Conservation (phyloP, 805 yeast species). For the Candida oleophila region DNA sequence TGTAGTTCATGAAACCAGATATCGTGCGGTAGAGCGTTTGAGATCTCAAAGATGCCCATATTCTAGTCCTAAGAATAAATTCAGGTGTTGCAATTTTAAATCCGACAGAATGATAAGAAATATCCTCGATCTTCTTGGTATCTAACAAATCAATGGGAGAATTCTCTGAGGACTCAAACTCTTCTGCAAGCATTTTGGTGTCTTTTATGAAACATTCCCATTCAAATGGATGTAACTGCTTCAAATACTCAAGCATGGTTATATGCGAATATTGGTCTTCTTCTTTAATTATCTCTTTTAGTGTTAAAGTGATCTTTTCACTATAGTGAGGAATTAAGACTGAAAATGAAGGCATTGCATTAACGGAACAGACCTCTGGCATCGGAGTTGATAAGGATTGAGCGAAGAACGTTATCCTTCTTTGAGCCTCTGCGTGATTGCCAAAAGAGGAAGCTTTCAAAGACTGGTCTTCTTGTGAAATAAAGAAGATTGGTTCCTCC, state of each 20-base stretch:
- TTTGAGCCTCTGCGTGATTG: slow-evolving; percentile 70
- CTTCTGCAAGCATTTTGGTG: slow-evolving; percentile 92
- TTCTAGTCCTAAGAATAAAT: slow-evolving; percentile 91
- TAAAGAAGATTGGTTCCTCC: slow-evolving; percentile 75
- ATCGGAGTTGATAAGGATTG: slow-evolving; percentile 86
- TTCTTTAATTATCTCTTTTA: slow-evolving; percentile 94
- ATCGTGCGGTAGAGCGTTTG: slow-evolving; percentile 97
- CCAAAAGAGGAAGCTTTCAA: slow-evolving; percentile 58
- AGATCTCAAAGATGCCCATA: slow-evolving; percentile 97
- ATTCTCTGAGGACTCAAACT: slow-evolving; percentile 54
- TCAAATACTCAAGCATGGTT: slow-evolving; percentile 88
- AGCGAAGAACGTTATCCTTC: slow-evolving; percentile 86
- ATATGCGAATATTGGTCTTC: slow-evolving; percentile 96
- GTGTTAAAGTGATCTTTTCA: slow-evolving; percentile 89
- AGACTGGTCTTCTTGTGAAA: slow-evolving; percentile 78
- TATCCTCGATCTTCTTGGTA: slow-evolving; percentile 70
- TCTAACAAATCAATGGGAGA: slow-evolving; percentile 14
- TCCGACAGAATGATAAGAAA: slow-evolving; percentile 95
- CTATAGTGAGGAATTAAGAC: slow-evolving; percentile 95
- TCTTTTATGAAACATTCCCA: slow-evolving; percentile 98
- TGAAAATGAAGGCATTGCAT: slow-evolving; percentile 76
- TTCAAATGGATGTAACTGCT: slow-evolving; percentile 93
- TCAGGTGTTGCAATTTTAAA: slow-evolving; percentile 98
- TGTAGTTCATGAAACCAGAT: slow-evolving; percentile 97
- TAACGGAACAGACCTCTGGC: slow-evolving; percentile 65